Conservation (phyloP, 176 grass and related monocot genomes). For the Urochloa ruziziensis region DNA sequence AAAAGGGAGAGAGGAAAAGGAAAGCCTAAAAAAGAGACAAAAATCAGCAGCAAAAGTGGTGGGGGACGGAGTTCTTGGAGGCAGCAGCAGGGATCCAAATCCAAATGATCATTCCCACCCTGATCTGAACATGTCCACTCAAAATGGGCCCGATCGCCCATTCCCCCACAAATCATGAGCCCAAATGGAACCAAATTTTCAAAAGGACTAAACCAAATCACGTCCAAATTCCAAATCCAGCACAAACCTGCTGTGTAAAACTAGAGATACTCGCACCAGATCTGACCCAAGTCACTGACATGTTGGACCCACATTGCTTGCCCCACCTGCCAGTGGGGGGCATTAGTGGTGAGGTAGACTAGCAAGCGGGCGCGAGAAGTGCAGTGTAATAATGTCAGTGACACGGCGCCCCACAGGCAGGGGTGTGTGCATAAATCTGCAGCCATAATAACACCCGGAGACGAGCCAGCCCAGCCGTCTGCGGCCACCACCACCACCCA, state of each 20-base stretch:
- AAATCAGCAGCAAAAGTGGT: not conserved
- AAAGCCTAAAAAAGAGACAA: conserved; percentile 12
- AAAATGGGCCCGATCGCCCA: not conserved
- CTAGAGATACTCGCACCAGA: fast-evolving
- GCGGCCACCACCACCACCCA: conserved; percentile 20
- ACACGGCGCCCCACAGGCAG: conserved; percentile 16
- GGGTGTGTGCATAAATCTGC: conserved; percentile 36
- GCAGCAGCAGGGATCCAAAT: conserved; percentile 20
- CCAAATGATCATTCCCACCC: conserved; percentile 33
- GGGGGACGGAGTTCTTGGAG: not conserved
- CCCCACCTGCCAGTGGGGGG: not conserved
- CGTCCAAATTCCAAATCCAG: conserved; percentile 27
- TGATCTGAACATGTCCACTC: conserved; percentile 2
- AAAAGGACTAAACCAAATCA: conserved; percentile 9
- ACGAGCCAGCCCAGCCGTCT: not conserved
- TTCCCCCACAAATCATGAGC: conserved; percentile 15
- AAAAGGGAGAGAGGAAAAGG: not conserved
- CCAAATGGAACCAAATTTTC: conserved; percentile 29
- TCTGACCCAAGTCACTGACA: fast-evolving
- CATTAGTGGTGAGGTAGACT: too few species aligned
- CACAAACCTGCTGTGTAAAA: not conserved
- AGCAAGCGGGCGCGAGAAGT: not conserved
- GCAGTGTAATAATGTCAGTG: conserved; percentile 22
- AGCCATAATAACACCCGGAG: conserved; percentile 55
- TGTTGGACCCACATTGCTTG: fast-evolving